Evolutionary conservation across 1,284 basidiomycete genomes (phyloP).

Genomic region (Paramarasmius palmivorus): DNA sequence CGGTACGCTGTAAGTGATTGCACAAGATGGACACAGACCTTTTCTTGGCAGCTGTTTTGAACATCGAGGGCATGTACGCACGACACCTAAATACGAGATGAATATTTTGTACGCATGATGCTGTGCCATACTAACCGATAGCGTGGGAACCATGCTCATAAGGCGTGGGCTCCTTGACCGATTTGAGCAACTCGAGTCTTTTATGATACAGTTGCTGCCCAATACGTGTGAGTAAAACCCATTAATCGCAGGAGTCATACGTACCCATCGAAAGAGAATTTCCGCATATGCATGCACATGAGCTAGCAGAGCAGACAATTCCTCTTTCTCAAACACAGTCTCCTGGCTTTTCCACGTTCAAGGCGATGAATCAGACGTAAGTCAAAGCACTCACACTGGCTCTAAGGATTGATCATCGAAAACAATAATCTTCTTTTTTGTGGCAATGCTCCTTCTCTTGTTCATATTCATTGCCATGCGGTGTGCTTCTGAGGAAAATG

Average conservation of each 20-base stretch:
- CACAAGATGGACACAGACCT: constrained; percentile 52
- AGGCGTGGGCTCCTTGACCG: constrained; percentile 38
- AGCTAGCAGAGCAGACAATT: constrained; percentile 49
- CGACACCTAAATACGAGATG: constrained; percentile 30
- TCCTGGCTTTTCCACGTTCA: constrained; percentile 17
- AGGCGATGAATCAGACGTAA: too few relatives aligned
- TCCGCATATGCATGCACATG: constrained; percentile 78
- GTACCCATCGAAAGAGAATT: constrained; percentile 63
- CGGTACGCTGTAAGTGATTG: constrained; percentile 41
- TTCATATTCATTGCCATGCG: constrained; percentile 20
- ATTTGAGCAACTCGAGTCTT: constrained; percentile 70
- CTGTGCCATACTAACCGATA: constrained; percentile 34
- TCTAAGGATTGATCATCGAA: constrained; percentile 4
- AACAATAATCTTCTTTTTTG: constrained; percentile 7
- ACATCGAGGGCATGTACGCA: constrained; percentile 40
- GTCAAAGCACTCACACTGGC: neutral
- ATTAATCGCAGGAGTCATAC: neutral
- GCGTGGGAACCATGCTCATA: constrained; percentile 33
- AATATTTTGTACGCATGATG: neutral
- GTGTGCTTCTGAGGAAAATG: constrained; percentile 41
- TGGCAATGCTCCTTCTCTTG: neutral
- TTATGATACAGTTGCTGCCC: constrained; percentile 53
- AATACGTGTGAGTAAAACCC: neutral
- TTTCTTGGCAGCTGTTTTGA: constrained; percentile 31
- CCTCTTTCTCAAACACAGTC: constrained; percentile 31